Evolutionary conservation across 2,329 filamentous ascomycete species (phyloP).

Genomic region (Venturia pyrina): DNA sequence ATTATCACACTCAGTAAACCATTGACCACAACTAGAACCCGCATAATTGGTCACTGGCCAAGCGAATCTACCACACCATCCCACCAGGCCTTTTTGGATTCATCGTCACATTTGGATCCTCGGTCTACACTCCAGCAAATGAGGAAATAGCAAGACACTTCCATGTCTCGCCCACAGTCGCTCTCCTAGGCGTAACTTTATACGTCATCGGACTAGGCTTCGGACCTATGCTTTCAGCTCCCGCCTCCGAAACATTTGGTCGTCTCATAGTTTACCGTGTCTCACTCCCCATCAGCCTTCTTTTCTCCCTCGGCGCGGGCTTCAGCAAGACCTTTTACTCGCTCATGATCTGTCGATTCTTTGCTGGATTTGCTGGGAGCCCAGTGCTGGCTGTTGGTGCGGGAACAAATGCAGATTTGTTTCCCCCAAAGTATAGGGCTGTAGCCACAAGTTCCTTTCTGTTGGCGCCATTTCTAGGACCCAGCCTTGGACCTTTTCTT

Average conservation of each 20-base stretch:
- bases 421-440: constrained; percentile 23
- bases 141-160: constrained; percentile 16
- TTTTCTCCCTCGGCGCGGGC: constrained; percentile 34
- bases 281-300: constrained; percentile 53
- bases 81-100: constrained; percentile 12
- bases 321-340: constrained; percentile 55
- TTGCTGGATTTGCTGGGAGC: constrained; percentile 23
- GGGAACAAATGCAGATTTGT: constrained; percentile 33
- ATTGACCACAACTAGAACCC: constrained; percentile 7
- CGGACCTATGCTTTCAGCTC: constrained; percentile 63
- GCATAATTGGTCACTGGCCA: constrained; percentile 12
- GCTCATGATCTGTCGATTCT: constrained; percentile 56
- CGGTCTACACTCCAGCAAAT: constrained; percentile 12
- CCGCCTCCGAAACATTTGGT: constrained; percentile 61
- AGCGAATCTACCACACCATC: constrained; percentile 12
- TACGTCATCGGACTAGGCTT: constrained; percentile 45
- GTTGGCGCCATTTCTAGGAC: constrained; percentile 32
- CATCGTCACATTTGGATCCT: constrained; percentile 13
- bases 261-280: constrained; percentile 60
- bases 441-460: constrained; percentile 27
- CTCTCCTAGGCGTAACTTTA: constrained; percentile 18
- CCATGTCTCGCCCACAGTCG: constrained; percentile 16
- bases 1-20: not conserved
- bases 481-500: constrained; percentile 30
- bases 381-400: constrained; percentile 32